Conservation (phyloP, 306 rosid species). For the Fragaria iinumae region DNA sequence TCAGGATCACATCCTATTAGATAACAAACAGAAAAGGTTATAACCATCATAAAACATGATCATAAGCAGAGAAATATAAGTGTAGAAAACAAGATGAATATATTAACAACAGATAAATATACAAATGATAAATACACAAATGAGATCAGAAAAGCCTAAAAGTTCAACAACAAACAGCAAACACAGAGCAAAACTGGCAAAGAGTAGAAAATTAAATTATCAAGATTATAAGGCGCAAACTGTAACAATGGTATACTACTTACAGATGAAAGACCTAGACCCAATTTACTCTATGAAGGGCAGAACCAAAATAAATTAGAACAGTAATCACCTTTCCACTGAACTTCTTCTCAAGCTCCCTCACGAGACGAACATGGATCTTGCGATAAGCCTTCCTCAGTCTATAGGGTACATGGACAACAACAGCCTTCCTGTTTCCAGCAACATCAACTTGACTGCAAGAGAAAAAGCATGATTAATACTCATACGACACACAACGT, state of each 20-base stretch:
- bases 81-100: not conserved
- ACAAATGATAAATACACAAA: not conserved
- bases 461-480: not conserved
- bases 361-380: conserved; percentile 64
- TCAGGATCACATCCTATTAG: conserved; percentile 57
- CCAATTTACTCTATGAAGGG: not conserved
- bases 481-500: not conserved
- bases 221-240: not conserved
- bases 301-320: not conserved
- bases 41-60: not conserved
- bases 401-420: conserved; percentile 60
- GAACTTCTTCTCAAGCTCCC: conserved; percentile 74
- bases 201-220: not conserved
- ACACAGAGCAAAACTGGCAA: not conserved
- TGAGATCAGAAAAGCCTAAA: not conserved
- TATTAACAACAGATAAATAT: not conserved
- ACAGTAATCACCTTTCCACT: conserved; percentile 61
- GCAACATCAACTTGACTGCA: conserved; percentile 61
- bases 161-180: not conserved
- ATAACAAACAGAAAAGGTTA: not conserved
- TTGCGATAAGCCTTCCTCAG: conserved; percentile 68
- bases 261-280: not conserved
- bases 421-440: conserved; percentile 70
- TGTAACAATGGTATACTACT: not conserved
- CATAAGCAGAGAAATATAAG: not conserved